phyloP scores from a whole-genome alignment of 2,329 filamentous ascomycete genomes.

The Proliferodiscus dingleyae region DNA sequence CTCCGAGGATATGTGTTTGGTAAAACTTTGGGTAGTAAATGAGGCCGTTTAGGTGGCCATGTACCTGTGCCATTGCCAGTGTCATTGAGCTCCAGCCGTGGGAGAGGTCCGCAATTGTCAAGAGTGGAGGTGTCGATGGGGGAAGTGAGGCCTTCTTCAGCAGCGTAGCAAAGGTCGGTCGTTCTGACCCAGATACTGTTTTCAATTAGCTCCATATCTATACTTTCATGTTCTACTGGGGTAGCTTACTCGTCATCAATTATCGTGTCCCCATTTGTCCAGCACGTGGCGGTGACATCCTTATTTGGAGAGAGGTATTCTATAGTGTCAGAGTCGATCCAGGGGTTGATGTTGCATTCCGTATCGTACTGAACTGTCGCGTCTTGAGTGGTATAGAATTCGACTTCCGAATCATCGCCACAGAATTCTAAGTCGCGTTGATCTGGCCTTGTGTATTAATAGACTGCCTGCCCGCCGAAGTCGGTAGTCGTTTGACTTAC shows the following conservation, averaged over 20 bases:
- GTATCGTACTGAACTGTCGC: slow-evolving; percentile 13
- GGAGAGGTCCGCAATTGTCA: slow-evolving; percentile 21
- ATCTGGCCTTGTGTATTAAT: slow-evolving; percentile 3
- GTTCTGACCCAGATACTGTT: slow-evolving; percentile 19
- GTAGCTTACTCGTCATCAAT: slow-evolving; percentile 13
- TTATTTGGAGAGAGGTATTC: slow-evolving; percentile 12
- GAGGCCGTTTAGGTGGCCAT: background rate
- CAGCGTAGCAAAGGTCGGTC: slow-evolving; percentile 18
- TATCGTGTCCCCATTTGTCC: slow-evolving; percentile 14
- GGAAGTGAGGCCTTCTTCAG: slow-evolving; percentile 12
- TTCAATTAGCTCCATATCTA: slow-evolving; percentile 1
- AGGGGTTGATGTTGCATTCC: slow-evolving; percentile 21
- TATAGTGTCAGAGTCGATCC: slow-evolving; percentile 13
- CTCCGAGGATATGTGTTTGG: slow-evolving; percentile 1
- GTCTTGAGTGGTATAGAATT: slow-evolving; percentile 13
- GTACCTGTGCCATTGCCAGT: background rate
- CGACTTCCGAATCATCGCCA: slow-evolving; percentile 10
- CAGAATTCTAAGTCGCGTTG: slow-evolving; percentile 16
- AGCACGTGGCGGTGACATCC: slow-evolving; percentile 18
- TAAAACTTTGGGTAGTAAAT: background rate
- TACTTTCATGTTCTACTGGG: no score
- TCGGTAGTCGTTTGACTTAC: slow-evolving; percentile 3
- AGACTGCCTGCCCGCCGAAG: background rate
- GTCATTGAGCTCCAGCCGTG: slow-evolving; percentile 18
- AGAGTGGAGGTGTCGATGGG: slow-evolving; percentile 11